Percentiles rank a stretch among this genome's conserved stretches.
phyloP scores from a whole-genome alignment of 2,329 filamentous ascomycete species.

The Penicillium fuscoglaucum region DNA sequence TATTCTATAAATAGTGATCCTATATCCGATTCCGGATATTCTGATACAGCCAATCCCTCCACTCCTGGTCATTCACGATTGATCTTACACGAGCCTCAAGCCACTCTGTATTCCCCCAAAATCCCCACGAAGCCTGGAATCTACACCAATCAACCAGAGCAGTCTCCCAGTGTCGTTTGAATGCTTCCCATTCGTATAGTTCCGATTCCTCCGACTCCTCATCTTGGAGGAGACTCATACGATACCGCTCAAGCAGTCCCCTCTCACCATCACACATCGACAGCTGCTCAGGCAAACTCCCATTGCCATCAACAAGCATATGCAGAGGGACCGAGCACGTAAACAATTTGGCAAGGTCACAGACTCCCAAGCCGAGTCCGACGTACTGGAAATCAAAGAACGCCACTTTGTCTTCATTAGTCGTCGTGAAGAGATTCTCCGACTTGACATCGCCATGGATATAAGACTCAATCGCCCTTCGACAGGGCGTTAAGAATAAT shows the following conservation, averaged over 20 bases:
- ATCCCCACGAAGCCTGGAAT: conserved; percentile 62
- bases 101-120: conserved; percentile 62
- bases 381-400: conserved; percentile 72
- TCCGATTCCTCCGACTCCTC: background rate
- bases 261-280: conserved; percentile 55
- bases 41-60: conserved; percentile 49
- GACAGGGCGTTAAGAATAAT: conserved; percentile 50
- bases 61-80: conserved; percentile 49
- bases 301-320: conserved; percentile 48
- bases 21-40: conserved; percentile 16
- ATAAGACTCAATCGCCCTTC: conserved; percentile 53
- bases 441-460: conserved; percentile 71
- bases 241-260: conserved; percentile 54
- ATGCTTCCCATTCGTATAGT: conserved; percentile 56
- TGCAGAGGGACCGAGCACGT: conserved; percentile 63
- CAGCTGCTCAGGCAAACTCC: conserved; percentile 42
- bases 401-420: conserved; percentile 53
- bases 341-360: conserved; percentile 67
- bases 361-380: conserved; percentile 63
- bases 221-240: conserved; percentile 12
- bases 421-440: conserved; percentile 64
- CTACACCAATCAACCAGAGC: conserved; percentile 68
- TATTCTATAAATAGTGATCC: background rate
- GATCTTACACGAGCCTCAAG: conserved; percentile 55
- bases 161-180: conserved; percentile 64